phyloP scores from a whole-genome alignment of 1,139 yeast genomes.

The Diutina siamensis region DNA sequence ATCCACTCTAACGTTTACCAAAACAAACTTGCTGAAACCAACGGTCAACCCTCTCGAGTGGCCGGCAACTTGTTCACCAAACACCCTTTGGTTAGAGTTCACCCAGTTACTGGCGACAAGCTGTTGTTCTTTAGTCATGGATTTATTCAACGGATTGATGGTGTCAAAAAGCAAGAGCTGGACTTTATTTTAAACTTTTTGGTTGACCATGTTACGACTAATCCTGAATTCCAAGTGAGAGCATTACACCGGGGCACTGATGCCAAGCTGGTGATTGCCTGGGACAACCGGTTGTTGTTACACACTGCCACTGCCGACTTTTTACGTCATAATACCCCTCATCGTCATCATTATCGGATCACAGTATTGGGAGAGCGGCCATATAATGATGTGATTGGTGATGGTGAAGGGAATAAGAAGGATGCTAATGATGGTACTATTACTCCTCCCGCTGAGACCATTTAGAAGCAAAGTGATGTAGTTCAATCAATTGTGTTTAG shows the following conservation, averaged over 20 bases:
- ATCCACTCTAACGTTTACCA: constrained; percentile 5
- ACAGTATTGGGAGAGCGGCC: constrained; percentile 4
- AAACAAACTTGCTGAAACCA: neutral
- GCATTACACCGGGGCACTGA: neutral
- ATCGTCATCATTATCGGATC: constrained; percentile 4
- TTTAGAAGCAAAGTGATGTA: too few relatives aligned
- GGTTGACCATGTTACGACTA: neutral
- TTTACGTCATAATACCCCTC: neutral
- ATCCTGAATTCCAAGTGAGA: constrained; percentile 6
- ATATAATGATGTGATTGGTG: constrained; percentile 4
- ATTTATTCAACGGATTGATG: neutral
- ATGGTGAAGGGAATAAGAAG: constrained; percentile 4
- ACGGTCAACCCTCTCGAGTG: constrained; percentile 4
- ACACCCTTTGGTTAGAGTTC: constrained; percentile 5
- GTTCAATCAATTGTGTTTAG: too few relatives aligned
- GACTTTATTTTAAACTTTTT: constrained; percentile 4
- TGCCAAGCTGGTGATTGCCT: neutral
- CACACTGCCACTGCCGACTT: constrained; percentile 4
- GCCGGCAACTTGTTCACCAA: neutral
- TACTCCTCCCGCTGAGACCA: constrained; percentile 2
- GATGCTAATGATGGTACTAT: constrained; percentile 1
- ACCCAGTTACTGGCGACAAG: constrained; percentile 6
- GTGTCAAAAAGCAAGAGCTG: neutral
- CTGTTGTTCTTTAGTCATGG: constrained; percentile 2
- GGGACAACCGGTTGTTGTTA: constrained; percentile 5